These are phyloP conservation scores for Pyrrhoderma noxium DNA, from an alignment of 1,284 basidiomycete genomes.

Conservation along the genomic window DNA sequence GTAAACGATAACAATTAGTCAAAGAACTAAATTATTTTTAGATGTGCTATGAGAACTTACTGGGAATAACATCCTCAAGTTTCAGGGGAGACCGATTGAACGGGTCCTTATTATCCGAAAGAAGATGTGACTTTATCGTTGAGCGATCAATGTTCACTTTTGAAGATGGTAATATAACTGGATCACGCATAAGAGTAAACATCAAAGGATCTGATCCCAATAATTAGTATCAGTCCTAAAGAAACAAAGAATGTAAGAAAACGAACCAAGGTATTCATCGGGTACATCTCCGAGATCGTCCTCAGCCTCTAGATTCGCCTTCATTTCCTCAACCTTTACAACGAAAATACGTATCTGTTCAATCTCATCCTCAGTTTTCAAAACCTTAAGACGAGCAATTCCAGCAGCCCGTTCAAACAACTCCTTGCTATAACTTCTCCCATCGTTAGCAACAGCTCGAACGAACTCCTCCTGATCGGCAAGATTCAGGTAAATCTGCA, in stretches of 20 bases:
- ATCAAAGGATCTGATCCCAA: constrained; percentile 74
- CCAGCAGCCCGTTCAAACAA: constrained; percentile 78
- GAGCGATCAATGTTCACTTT: constrained; percentile 76
- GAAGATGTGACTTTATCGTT: constrained; percentile 92
- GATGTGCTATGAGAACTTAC: constrained; percentile 33
- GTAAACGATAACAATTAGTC: background rate
- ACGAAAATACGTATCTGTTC: constrained; percentile 69
- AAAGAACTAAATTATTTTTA: background rate
- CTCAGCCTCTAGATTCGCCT: constrained; percentile 74
- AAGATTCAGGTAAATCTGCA: constrained; percentile 90
- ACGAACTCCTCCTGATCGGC: constrained; percentile 77
- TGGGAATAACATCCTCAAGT: constrained; percentile 76
- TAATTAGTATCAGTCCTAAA: constrained; percentile 13
- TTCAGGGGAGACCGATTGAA: constrained; percentile 81
- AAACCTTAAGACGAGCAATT: constrained; percentile 56
- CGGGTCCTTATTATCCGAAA: constrained; percentile 88
- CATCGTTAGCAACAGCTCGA: constrained; percentile 88
- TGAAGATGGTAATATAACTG: constrained; percentile 87
- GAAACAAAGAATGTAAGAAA: constrained; percentile 9
- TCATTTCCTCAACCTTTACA: constrained; percentile 78
- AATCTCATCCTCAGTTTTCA: constrained; percentile 83
- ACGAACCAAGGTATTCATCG: constrained; percentile 87
- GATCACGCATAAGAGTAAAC: constrained; percentile 94
- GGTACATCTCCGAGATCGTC: constrained; percentile 92
- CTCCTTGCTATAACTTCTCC: constrained; percentile 82